phyloP scores from a whole-genome alignment of 306 rosid genomes.

The Malus asiatica region DNA sequence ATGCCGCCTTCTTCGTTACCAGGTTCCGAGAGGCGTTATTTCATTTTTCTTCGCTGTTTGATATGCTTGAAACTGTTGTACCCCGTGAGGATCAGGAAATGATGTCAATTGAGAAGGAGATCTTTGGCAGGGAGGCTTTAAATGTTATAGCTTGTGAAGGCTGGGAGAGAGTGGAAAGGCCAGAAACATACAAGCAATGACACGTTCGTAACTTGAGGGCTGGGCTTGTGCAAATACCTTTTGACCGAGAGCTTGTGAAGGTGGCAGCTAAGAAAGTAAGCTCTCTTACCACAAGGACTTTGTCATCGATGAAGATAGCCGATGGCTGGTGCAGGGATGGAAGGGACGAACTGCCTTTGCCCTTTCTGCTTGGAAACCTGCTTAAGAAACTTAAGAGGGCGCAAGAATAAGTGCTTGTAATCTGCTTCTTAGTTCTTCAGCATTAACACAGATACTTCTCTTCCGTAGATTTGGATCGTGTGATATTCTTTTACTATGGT shows the following conservation, averaged over 20 bases:
- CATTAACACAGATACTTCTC: not conserved
- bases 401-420: not conserved
- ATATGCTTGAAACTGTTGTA: conserved; percentile 88
- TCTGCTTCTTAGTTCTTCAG: not conserved
- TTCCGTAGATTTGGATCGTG: not conserved
- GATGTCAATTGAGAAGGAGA: conserved; percentile 81
- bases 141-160: conserved; percentile 98
- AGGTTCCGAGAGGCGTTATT: conserved; percentile 87
- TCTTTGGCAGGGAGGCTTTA: conserved; percentile 83
- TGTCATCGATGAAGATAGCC: conserved; percentile 72
- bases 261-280: conserved; percentile 48
- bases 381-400: conserved; percentile 6
- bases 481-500: not conserved
- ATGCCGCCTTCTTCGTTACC: conserved; percentile 92
- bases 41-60: conserved; percentile 84
- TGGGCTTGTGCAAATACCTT: conserved; percentile 55
- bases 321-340: conserved; percentile 96
- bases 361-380: conserved; percentile 77
- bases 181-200: conserved; percentile 95
- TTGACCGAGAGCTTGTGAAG: conserved; percentile 31
- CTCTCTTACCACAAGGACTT: conserved; percentile 70
- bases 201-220: conserved; percentile 78
- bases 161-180: conserved; percentile 88
- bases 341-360: conserved; percentile 81
- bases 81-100: conserved; percentile 81